phyloP scores from a whole-genome alignment of 495 filamentous ascomycete species.

The Trichoderma reesei region DNA sequence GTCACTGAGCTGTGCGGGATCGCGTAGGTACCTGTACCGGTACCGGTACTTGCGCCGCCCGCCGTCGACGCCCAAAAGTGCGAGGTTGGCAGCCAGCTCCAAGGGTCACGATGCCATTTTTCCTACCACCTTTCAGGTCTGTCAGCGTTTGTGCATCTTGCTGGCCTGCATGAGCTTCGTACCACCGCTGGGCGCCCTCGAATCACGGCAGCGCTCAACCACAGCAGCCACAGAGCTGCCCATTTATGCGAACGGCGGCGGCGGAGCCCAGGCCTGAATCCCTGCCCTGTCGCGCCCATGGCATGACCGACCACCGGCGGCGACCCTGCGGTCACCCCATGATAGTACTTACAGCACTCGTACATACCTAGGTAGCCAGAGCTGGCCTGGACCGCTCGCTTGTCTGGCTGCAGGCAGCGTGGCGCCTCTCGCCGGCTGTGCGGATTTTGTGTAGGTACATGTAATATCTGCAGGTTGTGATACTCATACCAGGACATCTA shows the following conservation, averaged over 20 bases:
- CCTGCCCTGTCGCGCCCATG: conserved; percentile 6
- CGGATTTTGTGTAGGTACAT: too few species aligned
- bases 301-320: not conserved
- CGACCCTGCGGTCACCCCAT: not conserved
- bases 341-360: not conserved
- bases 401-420: too few species aligned
- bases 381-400: not conserved
- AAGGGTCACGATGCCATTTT: too few species aligned
- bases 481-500: not conserved
- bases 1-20: too few species aligned
- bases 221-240: not conserved
- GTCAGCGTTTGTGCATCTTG: too few species aligned
- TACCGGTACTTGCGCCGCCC: too few species aligned
- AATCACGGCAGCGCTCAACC: not conserved
- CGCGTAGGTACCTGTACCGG: too few species aligned
- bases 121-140: too few species aligned
- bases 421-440: too few species aligned
- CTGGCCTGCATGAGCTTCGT: not conserved
- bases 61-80: too few species aligned
- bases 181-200: not conserved
- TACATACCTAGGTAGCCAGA: not conserved
- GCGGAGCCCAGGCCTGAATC: not conserved
- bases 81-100: too few species aligned
- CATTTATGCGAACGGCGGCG: conserved; percentile 7
- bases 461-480: too few species aligned